Conservation (phyloP, 73 alveolate species). For the Symbiodinium pilosum region DNA sequence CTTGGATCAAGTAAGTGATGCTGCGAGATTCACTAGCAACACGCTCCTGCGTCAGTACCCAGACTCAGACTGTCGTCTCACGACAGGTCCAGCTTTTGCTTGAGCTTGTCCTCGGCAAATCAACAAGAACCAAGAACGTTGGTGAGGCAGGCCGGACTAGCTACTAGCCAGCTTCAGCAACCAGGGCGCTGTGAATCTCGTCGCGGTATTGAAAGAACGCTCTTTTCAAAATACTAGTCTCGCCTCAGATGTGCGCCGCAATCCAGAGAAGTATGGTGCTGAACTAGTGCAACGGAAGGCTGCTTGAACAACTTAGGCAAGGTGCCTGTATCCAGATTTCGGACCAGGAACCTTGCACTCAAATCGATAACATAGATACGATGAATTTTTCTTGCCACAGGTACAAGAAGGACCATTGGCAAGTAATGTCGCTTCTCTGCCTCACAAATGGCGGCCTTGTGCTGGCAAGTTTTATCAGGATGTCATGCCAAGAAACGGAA, state of each 20-base stretch:
- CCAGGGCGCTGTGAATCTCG: constrained; percentile 66
- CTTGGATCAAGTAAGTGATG: too few species aligned
- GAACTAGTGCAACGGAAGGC: not conserved
- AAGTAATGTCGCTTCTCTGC: too few species aligned
- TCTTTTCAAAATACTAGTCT: constrained; percentile 55
- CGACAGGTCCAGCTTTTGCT: constrained; percentile 80
- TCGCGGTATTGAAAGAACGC: constrained; percentile 62
- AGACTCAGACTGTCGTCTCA: constrained; percentile 29
- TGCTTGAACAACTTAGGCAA: not conserved
- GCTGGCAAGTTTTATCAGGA: too few species aligned
- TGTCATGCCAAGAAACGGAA: constrained; percentile 43
- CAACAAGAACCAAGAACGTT: not conserved
- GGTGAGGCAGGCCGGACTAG: not conserved
- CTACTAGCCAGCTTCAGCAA: not conserved
- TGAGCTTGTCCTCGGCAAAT: constrained; percentile 64
- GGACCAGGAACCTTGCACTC: constrained; percentile 54
- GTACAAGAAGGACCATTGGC: too few species aligned
- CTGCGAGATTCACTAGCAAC: too few species aligned
- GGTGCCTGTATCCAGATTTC: constrained; percentile 79
- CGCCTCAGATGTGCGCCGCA: constrained; percentile 23
- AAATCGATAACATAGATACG: too few species aligned
- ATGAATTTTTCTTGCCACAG: too few species aligned
- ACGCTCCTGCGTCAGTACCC: not conserved
- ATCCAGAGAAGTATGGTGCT: not conserved
- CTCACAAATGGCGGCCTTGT: too few species aligned